Conservation (phyloP, 2,329 filamentous ascomycete genomes). For the Annulohypoxylon truncatum region DNA sequence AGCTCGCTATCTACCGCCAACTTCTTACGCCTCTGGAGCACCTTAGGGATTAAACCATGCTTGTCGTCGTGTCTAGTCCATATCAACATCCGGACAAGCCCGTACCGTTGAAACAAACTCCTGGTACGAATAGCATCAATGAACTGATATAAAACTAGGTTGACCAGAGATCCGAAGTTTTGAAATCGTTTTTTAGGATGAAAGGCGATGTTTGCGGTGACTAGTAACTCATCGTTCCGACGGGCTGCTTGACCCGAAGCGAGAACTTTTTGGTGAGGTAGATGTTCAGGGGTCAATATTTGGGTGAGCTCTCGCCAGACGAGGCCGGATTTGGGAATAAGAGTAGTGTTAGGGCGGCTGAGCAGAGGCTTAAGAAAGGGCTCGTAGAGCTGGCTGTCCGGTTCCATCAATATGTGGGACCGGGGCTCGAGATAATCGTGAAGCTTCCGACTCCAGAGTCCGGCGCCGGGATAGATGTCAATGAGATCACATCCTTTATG, state of each 20-base stretch:
- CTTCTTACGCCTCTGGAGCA: conserved; percentile 66
- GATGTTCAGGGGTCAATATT: conserved; percentile 61
- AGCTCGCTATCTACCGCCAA: conserved; percentile 70
- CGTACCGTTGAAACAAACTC: conserved; percentile 77
- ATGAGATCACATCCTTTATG: conserved; percentile 85
- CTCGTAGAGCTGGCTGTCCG: conserved; percentile 67
- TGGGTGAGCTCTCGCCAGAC: conserved; percentile 68
- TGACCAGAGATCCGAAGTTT: conserved; percentile 66
- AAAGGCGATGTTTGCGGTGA: conserved; percentile 74
- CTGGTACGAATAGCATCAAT: conserved; percentile 68
- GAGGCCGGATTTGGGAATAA: conserved; percentile 69
- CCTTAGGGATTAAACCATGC: conserved; percentile 68
- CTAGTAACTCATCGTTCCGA: conserved; percentile 78
- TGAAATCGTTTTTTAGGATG: conserved; percentile 63
- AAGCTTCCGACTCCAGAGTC: conserved; percentile 82
- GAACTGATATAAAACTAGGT: conserved; percentile 71
- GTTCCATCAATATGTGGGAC: conserved; percentile 85
- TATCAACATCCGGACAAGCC: conserved; percentile 81
- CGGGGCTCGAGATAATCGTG: conserved; percentile 81
- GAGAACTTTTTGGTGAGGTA: conserved; percentile 65
- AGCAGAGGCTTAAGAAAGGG: conserved; percentile 71
- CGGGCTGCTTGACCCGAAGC: conserved; percentile 55
- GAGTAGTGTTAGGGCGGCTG: conserved; percentile 58
- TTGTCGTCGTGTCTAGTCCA: conserved; percentile 75
- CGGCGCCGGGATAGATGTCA: conserved; percentile 84